Evolutionary conservation across 352 stramenopile species (phyloP).

Genomic region (Pythium volutum): DNA sequence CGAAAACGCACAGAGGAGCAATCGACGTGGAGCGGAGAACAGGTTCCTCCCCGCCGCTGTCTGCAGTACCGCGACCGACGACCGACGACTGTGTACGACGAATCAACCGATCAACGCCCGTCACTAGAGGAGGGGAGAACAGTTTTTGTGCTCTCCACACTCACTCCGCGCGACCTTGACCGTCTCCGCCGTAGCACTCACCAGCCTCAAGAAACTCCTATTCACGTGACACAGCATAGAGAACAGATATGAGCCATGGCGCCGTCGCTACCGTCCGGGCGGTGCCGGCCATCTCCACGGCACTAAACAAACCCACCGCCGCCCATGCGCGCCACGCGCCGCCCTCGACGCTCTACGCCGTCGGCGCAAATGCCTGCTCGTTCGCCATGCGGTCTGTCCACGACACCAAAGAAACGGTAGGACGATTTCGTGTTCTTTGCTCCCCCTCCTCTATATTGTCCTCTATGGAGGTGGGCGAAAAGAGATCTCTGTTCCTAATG

Average conservation of each 20-base stretch:
- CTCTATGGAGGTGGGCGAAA: too few relatives aligned
- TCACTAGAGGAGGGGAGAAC: neutral
- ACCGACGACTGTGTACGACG: neutral
- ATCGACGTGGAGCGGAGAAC: conserved; percentile 5
- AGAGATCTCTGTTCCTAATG: neutral
- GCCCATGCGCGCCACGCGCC: conserved; percentile 3
- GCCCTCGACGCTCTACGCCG: conserved; percentile 25
- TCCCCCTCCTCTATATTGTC: neutral
- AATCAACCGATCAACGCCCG: neutral
- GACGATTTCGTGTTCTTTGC: neutral
- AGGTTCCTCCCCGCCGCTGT: neutral
- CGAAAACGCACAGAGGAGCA: neutral
- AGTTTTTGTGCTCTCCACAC: neutral
- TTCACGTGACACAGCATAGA: conserved; percentile 1
- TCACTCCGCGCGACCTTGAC: neutral
- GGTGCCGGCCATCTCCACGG: conserved; percentile 11
- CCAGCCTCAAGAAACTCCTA: neutral
- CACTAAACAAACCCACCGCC: neutral
- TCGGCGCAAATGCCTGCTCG: conserved; percentile 45
- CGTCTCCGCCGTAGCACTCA: conserved; percentile 14
- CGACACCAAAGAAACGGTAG: conserved; percentile 74
- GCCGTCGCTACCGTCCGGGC: conserved; percentile 11
- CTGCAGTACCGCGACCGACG: too few relatives aligned
- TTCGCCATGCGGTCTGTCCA: conserved; percentile 57
- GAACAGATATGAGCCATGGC: conserved; percentile 21